A percentile compares a stretch with the other conserved stretches of the same genome.
These are phyloP conservation scores for Globisporangium middletonii DNA, from an alignment of 352 stramenopile genomes.

Conservation along the genomic window DNA sequence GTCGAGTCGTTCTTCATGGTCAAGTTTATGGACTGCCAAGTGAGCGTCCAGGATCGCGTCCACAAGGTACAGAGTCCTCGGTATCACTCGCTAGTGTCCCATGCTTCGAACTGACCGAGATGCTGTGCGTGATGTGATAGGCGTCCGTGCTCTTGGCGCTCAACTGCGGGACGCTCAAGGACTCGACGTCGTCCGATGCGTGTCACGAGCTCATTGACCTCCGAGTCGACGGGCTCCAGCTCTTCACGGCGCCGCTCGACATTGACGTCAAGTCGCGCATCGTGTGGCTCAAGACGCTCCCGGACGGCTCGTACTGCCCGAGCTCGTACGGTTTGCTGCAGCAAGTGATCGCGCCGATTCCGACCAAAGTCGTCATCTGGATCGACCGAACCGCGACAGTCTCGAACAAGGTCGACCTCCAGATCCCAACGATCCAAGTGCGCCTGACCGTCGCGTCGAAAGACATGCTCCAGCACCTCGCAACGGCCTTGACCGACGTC, in stretches of 20 bases:
- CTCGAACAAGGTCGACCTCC: constrained; percentile 40
- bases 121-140: constrained; percentile 7
- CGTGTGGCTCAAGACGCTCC: constrained; percentile 55
- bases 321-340: constrained; percentile 53
- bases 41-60: constrained; percentile 58
- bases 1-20: constrained; percentile 59
- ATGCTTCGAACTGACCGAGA: neutral
- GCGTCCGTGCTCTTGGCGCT: constrained; percentile 61
- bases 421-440: constrained; percentile 56
- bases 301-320: constrained; percentile 53
- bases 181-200: constrained; percentile 44
- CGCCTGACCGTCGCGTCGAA: constrained; percentile 46
- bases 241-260: constrained; percentile 64
- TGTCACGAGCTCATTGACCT: constrained; percentile 51
- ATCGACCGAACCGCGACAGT: constrained; percentile 33
- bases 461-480: constrained; percentile 56
- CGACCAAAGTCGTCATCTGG: constrained; percentile 45
- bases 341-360: constrained; percentile 66
- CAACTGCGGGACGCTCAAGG: constrained; percentile 46
- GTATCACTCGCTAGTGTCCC: neutral
- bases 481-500: constrained; percentile 21
- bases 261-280: constrained; percentile 64
- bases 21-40: constrained; percentile 75
- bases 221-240: constrained; percentile 52
- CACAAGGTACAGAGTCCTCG: constrained; percentile 34